Conservation (phyloP, 768 basidiomycete genomes). For the Phaeolepiota aurea region DNA sequence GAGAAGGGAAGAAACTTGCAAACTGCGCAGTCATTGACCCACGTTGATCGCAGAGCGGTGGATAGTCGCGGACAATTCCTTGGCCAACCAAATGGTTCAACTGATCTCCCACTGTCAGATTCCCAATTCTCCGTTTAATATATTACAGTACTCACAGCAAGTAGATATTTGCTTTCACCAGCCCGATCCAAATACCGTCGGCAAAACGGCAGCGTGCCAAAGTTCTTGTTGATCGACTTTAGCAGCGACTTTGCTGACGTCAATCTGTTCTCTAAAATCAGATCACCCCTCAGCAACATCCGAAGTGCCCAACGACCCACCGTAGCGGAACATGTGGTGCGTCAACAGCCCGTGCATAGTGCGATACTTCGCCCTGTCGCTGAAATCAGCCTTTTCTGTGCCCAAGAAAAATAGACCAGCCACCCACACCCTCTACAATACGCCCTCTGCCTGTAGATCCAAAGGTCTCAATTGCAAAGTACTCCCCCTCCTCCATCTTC, state of each 20-base stretch:
- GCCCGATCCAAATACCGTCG: slow-evolving; percentile 88
- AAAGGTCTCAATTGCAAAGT: slow-evolving; percentile 98
- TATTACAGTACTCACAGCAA: slow-evolving; percentile 54
- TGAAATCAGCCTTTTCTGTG: too few relatives aligned
- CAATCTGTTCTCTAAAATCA: slow-evolving; percentile 56
- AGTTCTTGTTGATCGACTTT: slow-evolving; percentile 83
- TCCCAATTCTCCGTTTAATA: neutral
- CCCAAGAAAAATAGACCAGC: neutral
- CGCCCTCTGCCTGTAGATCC: slow-evolving; percentile 92
- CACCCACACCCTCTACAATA: slow-evolving; percentile 70
- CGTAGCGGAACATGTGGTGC: slow-evolving; percentile 68
- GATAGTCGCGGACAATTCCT: slow-evolving; percentile 87
- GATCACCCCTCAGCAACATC: too few relatives aligned
- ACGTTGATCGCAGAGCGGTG: slow-evolving; percentile 77
- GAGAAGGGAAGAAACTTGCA: slow-evolving; percentile 30
- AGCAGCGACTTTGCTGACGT: slow-evolving; percentile 81
- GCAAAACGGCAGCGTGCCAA: slow-evolving; percentile 94
- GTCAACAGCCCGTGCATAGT: slow-evolving; percentile 74
- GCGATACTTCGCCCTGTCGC: slow-evolving; percentile 92
- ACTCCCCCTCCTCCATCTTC: slow-evolving; percentile 99
- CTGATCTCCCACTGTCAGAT: slow-evolving; percentile 26
- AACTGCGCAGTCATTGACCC: slow-evolving; percentile 95
- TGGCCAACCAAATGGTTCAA: slow-evolving; percentile 85
- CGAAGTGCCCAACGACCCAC: too few relatives aligned
- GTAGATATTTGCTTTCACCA: slow-evolving; percentile 88